Base-by-base conservation (phyloP, 495 filamentous ascomycete genomes). In the Coniosporium apollinis region DNA sequence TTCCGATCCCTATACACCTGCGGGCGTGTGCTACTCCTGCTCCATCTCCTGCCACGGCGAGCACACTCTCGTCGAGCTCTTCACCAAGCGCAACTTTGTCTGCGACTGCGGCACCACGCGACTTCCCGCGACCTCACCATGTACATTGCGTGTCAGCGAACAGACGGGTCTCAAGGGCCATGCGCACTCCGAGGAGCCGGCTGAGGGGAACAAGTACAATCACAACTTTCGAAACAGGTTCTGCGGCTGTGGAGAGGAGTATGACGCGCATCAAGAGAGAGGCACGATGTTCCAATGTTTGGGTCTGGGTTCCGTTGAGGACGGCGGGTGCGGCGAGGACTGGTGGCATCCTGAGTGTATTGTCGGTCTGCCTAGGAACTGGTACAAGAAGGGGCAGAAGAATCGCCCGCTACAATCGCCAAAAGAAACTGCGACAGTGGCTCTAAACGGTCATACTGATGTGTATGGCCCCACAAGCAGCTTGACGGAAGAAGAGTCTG, bases 201-300 rank as follows among this genome's bases (percentile, higher is more conserved):
- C 74, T 20, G 49, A 65, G 6, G 75, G 69, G 34, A 94, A 94
- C 65, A 72, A 69, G 45, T 96, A 96, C 58, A 91, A 93, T 48
- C 77, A 94, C 22, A 99, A 99, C 56, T 96, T 87, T 44, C 70
- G 70, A 44, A 94, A 94, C 43, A 69, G 69, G 34, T 99, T 96
- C 57, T 99, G 91, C 53, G 82, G 79, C 9, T 99, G 91, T 49
- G 72, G 67, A 19, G 72, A 83, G 47, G 66, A 83, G 34, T 99
- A 99, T 49, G 74, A 91, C 47, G 70, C 84, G 0, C 61, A 83
- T 26, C 61, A 76, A 49, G 83, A 99, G 55, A 86, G 83, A 45
- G 89, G 89, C 1, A 94, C 84, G n/a, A 99, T 99, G 91, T 96
- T 87, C 51, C 91, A 99, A 58, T 99, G 91, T 54, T 53, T 96